Base-by-base conservation (phyloP, 2,329 filamentous ascomycete genomes). In the Aspergillus ochraceoroseus region DNA sequence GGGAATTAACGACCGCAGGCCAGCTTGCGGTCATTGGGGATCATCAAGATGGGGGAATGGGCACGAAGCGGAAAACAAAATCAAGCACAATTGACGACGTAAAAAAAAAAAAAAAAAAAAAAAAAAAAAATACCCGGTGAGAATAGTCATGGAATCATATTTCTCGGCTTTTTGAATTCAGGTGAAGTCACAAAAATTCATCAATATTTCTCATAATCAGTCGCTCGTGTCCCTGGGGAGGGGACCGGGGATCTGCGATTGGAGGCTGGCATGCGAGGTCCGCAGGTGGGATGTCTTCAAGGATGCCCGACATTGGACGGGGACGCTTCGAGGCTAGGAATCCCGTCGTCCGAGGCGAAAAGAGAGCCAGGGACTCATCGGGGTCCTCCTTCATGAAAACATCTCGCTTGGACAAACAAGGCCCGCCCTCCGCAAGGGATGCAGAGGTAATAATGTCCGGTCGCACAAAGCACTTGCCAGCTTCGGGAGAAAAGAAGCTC, bases 201-300 rank as follows among this genome's bases (percentile, higher is more conserved):
- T 68, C 65, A 55, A 68, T 68, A 48, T 61, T 68, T 57, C 65
- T 64, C 64, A 68, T 66, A 43, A 68, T 66, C 38, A 68, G 44
- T 14, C 60, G 58, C 43, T 67, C 65, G 13, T 53, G 54, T 26
- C 61, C 56, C 32, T 58, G 57, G 9, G 64, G 62, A 25, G 65
- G 65, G n/a, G 65, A 68, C 37, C 65, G 54, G 18, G 65, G 65
- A 51, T 68, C 65, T 5, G 54, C 54, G 18, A 54, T 43, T 54
- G 43, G 13, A 46, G 46, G 18, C 47, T 53, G 45, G 51, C 56
- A 30, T 41, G 47, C 20, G 18, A 46, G 38, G 9, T 40, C 34
- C 12, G 33, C 40, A 5, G 46, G 34, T 5, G 36, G 43, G 23
- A 46, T 37, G 32, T 46, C 30, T 22, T 48, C 49, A 7, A 53